Conservation (phyloP, 2,329 filamentous ascomycete species). For the Paracoccidioides brasiliensis region DNA sequence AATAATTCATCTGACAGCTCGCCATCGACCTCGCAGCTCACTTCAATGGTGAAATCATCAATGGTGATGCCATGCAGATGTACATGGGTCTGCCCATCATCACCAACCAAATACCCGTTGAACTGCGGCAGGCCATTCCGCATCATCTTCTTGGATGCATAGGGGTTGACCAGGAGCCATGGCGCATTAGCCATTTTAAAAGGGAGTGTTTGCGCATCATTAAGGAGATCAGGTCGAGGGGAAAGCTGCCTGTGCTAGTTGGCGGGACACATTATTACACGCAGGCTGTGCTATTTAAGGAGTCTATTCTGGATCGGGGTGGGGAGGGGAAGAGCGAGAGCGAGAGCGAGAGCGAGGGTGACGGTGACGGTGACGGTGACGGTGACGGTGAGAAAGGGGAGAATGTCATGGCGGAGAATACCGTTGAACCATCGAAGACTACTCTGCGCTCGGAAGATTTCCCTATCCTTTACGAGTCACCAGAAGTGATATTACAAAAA, state of each 20-base stretch:
- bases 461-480: conserved; percentile 59
- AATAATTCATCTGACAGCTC: conserved; percentile 43
- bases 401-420: not conserved
- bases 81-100: conserved; percentile 86
- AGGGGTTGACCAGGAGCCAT: conserved; percentile 60
- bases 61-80: conserved; percentile 96
- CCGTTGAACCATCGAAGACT: not conserved
- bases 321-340: conserved; percentile 15
- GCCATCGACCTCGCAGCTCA: conserved; percentile 73
- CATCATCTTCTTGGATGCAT: conserved; percentile 83
- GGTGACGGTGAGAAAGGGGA: conserved; percentile 10
- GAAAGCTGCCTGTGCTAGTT: conserved; percentile 76
- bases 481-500: conserved; percentile 57
- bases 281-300: conserved; percentile 72
- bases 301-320: conserved; percentile 43
- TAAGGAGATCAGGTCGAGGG: conserved; percentile 61
- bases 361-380: conserved; percentile 14
- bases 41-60: conserved; percentile 89
- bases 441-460: conserved; percentile 31
- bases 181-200: conserved; percentile 70
- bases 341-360: conserved; percentile 14
- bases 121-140: conserved; percentile 65
- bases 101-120: conserved; percentile 74
- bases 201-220: conserved; percentile 56
- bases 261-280: conserved; percentile 95